phyloP scores from a whole-genome alignment of 208 protist genomes.

The Borovskyia barvae region DNA sequence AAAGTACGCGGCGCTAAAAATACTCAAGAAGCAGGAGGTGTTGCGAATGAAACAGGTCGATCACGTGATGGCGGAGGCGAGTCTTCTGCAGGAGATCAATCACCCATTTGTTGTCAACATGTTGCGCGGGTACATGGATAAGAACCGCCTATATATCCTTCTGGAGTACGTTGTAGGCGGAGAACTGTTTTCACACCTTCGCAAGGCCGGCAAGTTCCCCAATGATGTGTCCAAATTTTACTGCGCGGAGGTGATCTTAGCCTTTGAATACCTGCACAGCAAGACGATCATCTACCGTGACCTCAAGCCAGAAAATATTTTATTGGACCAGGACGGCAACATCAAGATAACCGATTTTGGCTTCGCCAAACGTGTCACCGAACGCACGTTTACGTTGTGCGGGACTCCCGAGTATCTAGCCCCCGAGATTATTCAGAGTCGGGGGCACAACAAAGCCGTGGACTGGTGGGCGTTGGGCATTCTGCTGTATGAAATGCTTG shows the following conservation, averaged over 20 bases:
- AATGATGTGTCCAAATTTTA: slow-evolving; percentile 94
- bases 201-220: slow-evolving; percentile 88
- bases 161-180: slow-evolving; percentile 94
- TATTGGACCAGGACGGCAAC: slow-evolving; percentile 76
- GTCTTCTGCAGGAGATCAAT: slow-evolving; percentile 90
- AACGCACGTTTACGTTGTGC: slow-evolving; percentile 83
- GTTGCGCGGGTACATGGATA: slow-evolving; percentile 95
- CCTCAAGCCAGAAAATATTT: slow-evolving; percentile 88
- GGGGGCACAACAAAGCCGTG: slow-evolving; percentile 79
- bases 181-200: slow-evolving; percentile 91
- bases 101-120: slow-evolving; percentile 96
- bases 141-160: slow-evolving; percentile 92
- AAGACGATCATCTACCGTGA: slow-evolving; percentile 86
- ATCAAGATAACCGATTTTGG: slow-evolving; percentile 91
- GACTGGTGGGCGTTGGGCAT: slow-evolving; percentile 92
- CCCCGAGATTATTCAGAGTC: slow-evolving; percentile 86
- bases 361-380: slow-evolving; percentile 81
- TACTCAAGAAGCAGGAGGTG: slow-evolving; percentile 90
- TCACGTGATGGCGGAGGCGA: slow-evolving; percentile 93
- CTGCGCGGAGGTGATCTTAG: slow-evolving; percentile 84
- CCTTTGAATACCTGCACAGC: slow-evolving; percentile 85
- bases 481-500: slow-evolving; percentile 90
- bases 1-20: slow-evolving; percentile 89
- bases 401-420: slow-evolving; percentile 88
- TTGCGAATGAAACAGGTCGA: slow-evolving; percentile 91